Conservation (phyloP, 352 stramenopile species). For the Phytophthora brassicae region DNA sequence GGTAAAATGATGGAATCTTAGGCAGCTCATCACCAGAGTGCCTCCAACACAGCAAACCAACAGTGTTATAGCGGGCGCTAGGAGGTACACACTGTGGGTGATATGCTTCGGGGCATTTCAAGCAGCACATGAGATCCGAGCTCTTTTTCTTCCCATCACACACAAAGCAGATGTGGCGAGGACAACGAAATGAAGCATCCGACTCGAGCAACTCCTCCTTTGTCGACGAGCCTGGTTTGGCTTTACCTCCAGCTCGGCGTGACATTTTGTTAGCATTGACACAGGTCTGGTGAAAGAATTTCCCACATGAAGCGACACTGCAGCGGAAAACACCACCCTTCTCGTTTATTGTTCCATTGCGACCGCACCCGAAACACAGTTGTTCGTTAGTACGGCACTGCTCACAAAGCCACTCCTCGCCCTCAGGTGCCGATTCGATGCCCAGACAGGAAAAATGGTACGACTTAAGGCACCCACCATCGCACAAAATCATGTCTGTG, state of each 20-base stretch:
- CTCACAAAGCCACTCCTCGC: slow-evolving; percentile 88
- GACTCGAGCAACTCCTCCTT: slow-evolving; percentile 61
- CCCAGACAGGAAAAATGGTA: slow-evolving; percentile 93
- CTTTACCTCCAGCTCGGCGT: slow-evolving; percentile 40
- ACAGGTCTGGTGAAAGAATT: slow-evolving; percentile 87
- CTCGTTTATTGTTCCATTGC: slow-evolving; percentile 87
- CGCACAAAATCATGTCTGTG: slow-evolving; percentile 89
- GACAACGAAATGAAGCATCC: slow-evolving; percentile 86
- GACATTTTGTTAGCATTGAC: slow-evolving; percentile 66
- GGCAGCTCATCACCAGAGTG: slow-evolving; percentile 78
- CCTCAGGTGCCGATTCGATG: slow-evolving; percentile 64
- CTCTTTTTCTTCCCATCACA: slow-evolving; percentile 79
- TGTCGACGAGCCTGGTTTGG: slow-evolving; percentile 34
- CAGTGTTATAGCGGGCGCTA: slow-evolving; percentile 90
- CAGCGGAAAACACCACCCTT: slow-evolving; percentile 85
- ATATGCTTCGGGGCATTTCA: slow-evolving; percentile 92
- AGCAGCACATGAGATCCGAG: slow-evolving; percentile 86
- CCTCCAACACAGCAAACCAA: slow-evolving; percentile 91
- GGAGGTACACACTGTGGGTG: slow-evolving; percentile 93
- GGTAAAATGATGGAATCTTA: slow-evolving; percentile 74
- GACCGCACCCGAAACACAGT: slow-evolving; percentile 85
- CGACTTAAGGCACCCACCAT: slow-evolving; percentile 90
- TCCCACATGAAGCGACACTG: slow-evolving; percentile 62
- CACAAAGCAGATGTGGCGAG: slow-evolving; percentile 82
- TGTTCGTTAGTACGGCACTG: slow-evolving; percentile 90